Conservation (phyloP, 768 basidiomycete genomes). For the Suillus tomentosus region DNA sequence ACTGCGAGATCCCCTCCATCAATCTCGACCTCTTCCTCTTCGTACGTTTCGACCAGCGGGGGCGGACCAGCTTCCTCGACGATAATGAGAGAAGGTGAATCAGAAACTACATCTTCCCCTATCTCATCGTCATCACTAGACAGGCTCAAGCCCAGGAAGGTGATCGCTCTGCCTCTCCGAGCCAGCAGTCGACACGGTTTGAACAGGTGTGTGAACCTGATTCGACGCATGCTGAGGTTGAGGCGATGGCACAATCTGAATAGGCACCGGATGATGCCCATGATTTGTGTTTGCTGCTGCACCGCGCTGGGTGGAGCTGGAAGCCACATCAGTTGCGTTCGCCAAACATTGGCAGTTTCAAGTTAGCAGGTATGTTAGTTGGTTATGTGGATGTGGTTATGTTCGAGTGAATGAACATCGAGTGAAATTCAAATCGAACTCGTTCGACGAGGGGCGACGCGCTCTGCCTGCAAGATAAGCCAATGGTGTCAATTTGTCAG, state of each 20-base stretch:
- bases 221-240: not conserved
- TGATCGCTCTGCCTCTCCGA: not conserved
- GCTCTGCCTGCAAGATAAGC: too few relatives aligned
- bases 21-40: conserved; percentile 9
- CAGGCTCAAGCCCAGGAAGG: conserved; percentile 7
- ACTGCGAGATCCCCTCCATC: conserved; percentile 8
- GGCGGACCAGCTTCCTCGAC: not conserved
- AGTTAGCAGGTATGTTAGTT: too few relatives aligned
- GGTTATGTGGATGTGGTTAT: too few relatives aligned
- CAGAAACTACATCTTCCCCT: not conserved
- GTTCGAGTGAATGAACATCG: too few relatives aligned
- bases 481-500: too few relatives aligned
- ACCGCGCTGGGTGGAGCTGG: too few relatives aligned
- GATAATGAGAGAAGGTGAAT: not conserved
- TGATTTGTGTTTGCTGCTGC: too few relatives aligned
- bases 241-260: not conserved
- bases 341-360: too few relatives aligned
- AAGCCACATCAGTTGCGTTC: too few relatives aligned
- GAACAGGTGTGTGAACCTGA: not conserved
- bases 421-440: too few relatives aligned
- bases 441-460: too few relatives aligned
- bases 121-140: not conserved
- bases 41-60: not conserved
- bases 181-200: not conserved
- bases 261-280: not conserved